A percentile compares a stretch with the other conserved stretches of the same genome.
Evolutionary conservation across 176 grass and related monocot genomes (phyloP).

Genomic region (Elymus sibiricus): DNA sequence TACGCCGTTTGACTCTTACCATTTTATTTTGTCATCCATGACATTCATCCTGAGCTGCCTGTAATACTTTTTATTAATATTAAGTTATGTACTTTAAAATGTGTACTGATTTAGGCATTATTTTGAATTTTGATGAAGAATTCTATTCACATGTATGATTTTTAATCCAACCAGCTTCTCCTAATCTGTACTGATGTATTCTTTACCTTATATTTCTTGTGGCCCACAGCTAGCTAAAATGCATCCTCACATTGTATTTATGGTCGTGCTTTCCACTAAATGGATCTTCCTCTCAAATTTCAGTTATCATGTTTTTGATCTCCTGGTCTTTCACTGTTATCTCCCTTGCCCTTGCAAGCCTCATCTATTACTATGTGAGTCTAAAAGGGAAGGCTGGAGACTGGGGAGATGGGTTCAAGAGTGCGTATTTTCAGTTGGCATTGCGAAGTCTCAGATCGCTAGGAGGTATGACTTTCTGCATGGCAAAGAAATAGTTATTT

Average conservation of each 20-base stretch:
- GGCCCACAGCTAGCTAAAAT: not conserved
- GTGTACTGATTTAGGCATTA: not conserved
- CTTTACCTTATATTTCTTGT: not conserved
- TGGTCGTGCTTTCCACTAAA: slow-evolving; percentile 4
- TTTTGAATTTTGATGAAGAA: slow-evolving; percentile 17
- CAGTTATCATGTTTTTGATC: slow-evolving; percentile 98
- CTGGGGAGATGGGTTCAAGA: slow-evolving; percentile 99
- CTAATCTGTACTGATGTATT: not conserved
- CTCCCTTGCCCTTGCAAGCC: slow-evolving; percentile 85
- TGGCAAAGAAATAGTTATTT: slow-evolving; percentile 22
- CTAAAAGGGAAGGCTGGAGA: slow-evolving; percentile 95
- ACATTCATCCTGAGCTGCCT: not conserved
- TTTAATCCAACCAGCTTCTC: slow-evolving; percentile 8
- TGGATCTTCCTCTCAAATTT: slow-evolving; percentile 23
- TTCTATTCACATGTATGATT: slow-evolving; percentile 4
- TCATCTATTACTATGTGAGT: slow-evolving; percentile 99
- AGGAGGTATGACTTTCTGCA: slow-evolving; percentile 59
- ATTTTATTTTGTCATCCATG: not conserved
- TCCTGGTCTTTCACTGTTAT: slow-evolving; percentile 96
- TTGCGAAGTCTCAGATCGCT: slow-evolving; percentile 88
- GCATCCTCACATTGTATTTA: not conserved
- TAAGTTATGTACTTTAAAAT: not conserved
- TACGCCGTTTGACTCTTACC: slow-evolving; percentile 34
- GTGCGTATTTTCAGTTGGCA: slow-evolving; percentile 94
- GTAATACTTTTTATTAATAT: not conserved